phyloP scores from a whole-genome alignment of 495 filamentous ascomycete genomes.

The Trichoderma erinaceum region DNA sequence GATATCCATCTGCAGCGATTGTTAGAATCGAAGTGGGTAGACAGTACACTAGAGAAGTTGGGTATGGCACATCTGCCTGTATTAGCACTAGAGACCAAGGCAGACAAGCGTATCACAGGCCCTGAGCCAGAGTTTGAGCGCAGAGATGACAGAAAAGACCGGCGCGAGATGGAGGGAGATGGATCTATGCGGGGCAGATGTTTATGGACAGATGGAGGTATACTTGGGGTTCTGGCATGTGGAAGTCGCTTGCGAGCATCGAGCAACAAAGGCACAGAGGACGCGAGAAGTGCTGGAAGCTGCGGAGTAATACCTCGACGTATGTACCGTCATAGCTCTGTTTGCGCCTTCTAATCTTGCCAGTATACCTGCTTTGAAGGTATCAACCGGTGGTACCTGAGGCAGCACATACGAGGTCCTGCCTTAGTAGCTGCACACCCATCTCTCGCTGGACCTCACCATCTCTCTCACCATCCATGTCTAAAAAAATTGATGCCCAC shows the following conservation, averaged over 20 bases:
- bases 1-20: too few species aligned
- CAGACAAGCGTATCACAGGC: too few species aligned
- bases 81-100: too few species aligned
- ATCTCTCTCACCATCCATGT: neutral
- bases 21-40: too few species aligned
- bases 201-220: neutral
- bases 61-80: too few species aligned
- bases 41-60: too few species aligned
- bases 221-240: neutral
- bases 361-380: too few species aligned
- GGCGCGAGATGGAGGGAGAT: conserved; percentile 4
- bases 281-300: neutral
- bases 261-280: neutral
- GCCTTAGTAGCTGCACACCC: neutral
- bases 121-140: too few species aligned
- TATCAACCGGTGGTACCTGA: neutral
- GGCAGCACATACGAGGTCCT: neutral
- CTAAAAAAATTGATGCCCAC: neutral
- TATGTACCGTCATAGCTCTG: neutral
- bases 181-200: conserved; percentile 2
- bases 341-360: too few species aligned
- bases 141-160: neutral
- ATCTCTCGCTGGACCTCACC: neutral
- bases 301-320: neutral
- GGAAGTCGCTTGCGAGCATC: neutral